Percentiles rank a stretch among this genome's conserved stretches.
Conservation (phyloP, 805 yeast genomes). For the Spathaspora arborariae region DNA sequence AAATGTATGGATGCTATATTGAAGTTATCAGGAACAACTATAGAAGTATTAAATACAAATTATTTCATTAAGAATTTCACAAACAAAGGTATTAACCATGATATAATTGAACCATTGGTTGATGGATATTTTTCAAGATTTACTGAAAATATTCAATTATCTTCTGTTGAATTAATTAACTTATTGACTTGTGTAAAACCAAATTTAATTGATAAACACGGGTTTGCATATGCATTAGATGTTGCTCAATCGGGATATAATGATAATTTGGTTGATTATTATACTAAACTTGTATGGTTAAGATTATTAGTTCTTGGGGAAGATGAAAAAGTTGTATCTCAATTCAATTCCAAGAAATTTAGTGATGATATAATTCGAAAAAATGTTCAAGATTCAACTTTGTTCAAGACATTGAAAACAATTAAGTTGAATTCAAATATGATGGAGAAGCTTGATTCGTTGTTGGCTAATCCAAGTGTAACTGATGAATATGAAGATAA, state of each 20-base stretch:
- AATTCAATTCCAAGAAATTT: conserved; percentile 35
- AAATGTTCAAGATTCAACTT: conserved; percentile 36
- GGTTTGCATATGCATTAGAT: conserved; percentile 45
- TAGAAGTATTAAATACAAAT: background rate
- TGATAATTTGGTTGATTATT: conserved; percentile 19
- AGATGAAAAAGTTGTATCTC: conserved; percentile 44
- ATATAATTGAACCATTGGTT: conserved; percentile 13
- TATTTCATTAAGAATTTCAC: conserved; percentile 15
- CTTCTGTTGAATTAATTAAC: conserved; percentile 47
- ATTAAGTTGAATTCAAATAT: conserved; percentile 12
- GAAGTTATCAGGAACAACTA: background rate
- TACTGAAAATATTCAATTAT: conserved; percentile 35
- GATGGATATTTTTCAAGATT: conserved; percentile 25
- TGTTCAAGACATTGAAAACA: conserved; percentile 39
- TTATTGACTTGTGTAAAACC: conserved; percentile 46
- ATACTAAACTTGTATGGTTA: conserved; percentile 47
- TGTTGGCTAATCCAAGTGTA: conserved; percentile 11
- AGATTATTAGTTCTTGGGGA: conserved; percentile 50
- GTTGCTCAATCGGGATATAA: conserved; percentile 40
- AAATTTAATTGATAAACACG: conserved; percentile 10
- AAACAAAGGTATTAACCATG: conserved; percentile 11
- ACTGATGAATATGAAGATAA: conserved; percentile 8
- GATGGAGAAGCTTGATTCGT: conserved; percentile 10
- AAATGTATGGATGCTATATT: background rate
- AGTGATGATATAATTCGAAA: conserved; percentile 40